Base-by-base conservation (phyloP, 441 rosid species). In the Sinapis alba region DNA sequence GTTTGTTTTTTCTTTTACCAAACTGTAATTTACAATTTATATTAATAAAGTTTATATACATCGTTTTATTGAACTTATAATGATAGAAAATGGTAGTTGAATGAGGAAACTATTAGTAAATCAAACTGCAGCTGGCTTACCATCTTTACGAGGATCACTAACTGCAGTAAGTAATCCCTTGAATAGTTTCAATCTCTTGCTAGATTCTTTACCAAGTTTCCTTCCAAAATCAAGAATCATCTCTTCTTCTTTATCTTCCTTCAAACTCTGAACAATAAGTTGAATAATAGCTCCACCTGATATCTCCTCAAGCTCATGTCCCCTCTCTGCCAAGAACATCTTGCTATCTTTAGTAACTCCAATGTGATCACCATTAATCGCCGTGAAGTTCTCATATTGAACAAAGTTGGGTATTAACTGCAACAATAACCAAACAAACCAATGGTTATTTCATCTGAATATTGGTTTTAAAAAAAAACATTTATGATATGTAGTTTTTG, bases 121-220 rank as follows among this genome's bases (percentile, higher is more conserved):
- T 91, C 84, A 92, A 30, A 85, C 85, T 0, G 92, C 93, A 38
- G 98, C 99, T 45, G 99, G 97, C 71, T 80, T 86, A 58, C 98
- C 99, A 73, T 90, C 90, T 74, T 95, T 95, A 78, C 97, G 79
- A 4, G 96, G 98, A 75, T 95, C 98, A 65, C 97, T 83, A 16
- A 91, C 99, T n/a, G 90, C 99, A 10, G 92, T 88, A 21, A 91
- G 87, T 43, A 21, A 80, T 63, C 99, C 98, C 36, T 61, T 89
- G 3, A 47, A 18, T 41, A 75, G 62, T 20, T 79, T 54, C 21
- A 12, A 3, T 19, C 69, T 58, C 58, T 71, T 74, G 6, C 26
- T 53, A 16, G 59, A 65, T 18, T 80, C 64, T 65, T 81, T 81
- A 1, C 81, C 80, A 20, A 28, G 15, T 74, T 79, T 86, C 58